Conservation (phyloP, 352 stramenopile species). For the Pythium coloratum region DNA sequence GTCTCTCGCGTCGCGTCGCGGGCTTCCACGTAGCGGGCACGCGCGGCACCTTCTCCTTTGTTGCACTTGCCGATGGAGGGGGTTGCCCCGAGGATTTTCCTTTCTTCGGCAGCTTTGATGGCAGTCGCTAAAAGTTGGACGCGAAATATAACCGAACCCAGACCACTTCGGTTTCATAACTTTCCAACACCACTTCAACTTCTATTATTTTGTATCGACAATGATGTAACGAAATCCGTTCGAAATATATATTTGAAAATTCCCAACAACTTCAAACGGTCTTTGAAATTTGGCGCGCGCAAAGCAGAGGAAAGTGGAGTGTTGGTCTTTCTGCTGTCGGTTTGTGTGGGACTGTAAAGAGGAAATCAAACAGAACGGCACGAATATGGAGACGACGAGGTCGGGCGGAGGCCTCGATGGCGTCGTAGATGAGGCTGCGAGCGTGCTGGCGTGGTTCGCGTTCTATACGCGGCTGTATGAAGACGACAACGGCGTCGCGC, state of each 20-base stretch:
- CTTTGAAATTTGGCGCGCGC: conserved; percentile 23
- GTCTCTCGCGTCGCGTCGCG: neutral
- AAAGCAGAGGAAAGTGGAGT: conserved; percentile 16
- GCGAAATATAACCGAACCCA: conserved; percentile 23
- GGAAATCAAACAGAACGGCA: neutral
- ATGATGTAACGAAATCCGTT: conserved; percentile 4
- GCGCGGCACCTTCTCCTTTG: neutral
- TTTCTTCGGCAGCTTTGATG: conserved; percentile 4
- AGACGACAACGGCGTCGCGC: conserved; percentile 6
- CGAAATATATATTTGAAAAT: conserved; percentile 28
- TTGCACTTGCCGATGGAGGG: conserved; percentile 18
- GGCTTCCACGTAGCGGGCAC: neutral
- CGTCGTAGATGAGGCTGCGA: conserved; percentile 26
- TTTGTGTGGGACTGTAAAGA: neutral
- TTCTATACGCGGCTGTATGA: conserved; percentile 25
- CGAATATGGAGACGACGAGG: conserved; percentile 1
- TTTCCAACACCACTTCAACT: conserved; percentile 7
- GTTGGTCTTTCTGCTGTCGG: conserved; percentile 15
- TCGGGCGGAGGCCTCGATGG: neutral
- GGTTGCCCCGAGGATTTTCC: conserved; percentile 16
- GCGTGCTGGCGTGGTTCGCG: conserved; percentile 30
- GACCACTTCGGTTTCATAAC: neutral
- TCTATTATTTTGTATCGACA: neutral
- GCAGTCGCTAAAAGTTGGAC: conserved; percentile 6
- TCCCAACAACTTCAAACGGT: conserved; percentile 32